Evolutionary conservation across 129 eudicot species (phyloP).

Genomic region (Saposhnikovia divaricata): DNA sequence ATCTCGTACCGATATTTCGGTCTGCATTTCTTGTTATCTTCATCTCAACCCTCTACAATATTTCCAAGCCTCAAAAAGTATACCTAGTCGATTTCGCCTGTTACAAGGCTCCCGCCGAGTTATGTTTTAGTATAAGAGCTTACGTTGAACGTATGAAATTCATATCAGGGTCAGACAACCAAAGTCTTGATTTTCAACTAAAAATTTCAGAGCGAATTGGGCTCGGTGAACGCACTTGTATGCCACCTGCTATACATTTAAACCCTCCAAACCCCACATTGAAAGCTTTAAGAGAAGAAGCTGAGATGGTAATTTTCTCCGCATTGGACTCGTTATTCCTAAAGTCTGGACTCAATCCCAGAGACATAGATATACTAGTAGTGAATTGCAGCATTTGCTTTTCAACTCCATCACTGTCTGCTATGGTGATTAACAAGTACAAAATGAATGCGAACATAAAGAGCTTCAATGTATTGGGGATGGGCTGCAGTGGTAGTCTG

Average conservation of each 20-base stretch:
- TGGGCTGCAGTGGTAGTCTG: conserved; percentile 16
- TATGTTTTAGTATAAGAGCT: neutral
- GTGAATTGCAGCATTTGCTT: conserved; percentile 12
- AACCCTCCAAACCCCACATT: neutral
- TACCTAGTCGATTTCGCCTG: conserved; percentile 16
- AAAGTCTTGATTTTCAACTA: neutral
- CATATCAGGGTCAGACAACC: neutral
- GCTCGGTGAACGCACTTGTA: conserved; percentile 10
- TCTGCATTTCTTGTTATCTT: neutral
- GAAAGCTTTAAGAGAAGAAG: conserved; percentile 8
- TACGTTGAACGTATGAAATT: neutral
- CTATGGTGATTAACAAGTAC: conserved; percentile 14
- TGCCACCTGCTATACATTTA: neutral
- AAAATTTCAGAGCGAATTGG: conserved; percentile 5
- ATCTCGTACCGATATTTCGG: neutral
- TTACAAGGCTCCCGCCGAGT: conserved; percentile 6
- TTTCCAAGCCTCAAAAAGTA: conserved; percentile 5
- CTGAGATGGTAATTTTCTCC: conserved; percentile 3
- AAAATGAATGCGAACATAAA: conserved; percentile 3
- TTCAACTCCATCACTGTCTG: conserved; percentile 6
- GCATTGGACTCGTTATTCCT: conserved; percentile 2
- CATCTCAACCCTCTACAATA: neutral
- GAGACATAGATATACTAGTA: conserved; percentile 2
- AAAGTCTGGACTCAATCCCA: conserved; percentile 10
- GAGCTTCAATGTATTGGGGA: conserved; percentile 11